Conservation (phyloP, 345 rosid species). For the Moricandia arvensis region DNA sequence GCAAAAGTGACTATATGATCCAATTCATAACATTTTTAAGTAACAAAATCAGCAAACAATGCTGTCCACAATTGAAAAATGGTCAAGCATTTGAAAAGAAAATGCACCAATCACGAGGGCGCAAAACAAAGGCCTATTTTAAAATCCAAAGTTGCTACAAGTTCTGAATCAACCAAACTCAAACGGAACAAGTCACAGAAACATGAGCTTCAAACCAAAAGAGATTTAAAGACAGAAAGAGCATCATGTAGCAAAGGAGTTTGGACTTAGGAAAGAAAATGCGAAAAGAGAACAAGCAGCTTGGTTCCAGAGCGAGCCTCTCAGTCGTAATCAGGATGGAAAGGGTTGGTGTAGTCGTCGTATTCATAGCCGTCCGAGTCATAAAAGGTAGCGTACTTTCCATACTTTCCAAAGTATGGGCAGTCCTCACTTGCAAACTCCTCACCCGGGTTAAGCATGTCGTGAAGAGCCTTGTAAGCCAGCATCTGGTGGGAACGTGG, state of each 20-base stretch:
- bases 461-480: background rate
- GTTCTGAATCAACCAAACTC: background rate
- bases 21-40: too few species aligned
- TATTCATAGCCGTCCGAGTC: slow-evolving; percentile 29
- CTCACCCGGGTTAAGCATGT: background rate
- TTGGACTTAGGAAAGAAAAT: background rate
- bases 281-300: background rate
- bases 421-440: background rate
- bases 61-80: background rate
- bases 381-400: background rate
- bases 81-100: background rate
- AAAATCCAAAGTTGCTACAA: background rate
- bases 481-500: background rate
- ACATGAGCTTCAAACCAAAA: slow-evolving; percentile 8
- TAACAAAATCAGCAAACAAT: background rate
- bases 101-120: background rate
- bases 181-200: background rate
- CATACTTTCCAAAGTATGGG: slow-evolving; percentile 23
- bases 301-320: slow-evolving; percentile 14
- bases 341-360: slow-evolving; percentile 29
- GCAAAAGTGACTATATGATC: background rate
- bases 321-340: slow-evolving; percentile 32
- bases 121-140: background rate
- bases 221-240: background rate
- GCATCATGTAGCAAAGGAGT: slow-evolving; percentile 6